Evolutionary conservation across 2,329 filamentous ascomycete genomes (phyloP), one percentile per base, ranked within the genome.

Genomic region (Pseudodiploospora longispora): DNA sequence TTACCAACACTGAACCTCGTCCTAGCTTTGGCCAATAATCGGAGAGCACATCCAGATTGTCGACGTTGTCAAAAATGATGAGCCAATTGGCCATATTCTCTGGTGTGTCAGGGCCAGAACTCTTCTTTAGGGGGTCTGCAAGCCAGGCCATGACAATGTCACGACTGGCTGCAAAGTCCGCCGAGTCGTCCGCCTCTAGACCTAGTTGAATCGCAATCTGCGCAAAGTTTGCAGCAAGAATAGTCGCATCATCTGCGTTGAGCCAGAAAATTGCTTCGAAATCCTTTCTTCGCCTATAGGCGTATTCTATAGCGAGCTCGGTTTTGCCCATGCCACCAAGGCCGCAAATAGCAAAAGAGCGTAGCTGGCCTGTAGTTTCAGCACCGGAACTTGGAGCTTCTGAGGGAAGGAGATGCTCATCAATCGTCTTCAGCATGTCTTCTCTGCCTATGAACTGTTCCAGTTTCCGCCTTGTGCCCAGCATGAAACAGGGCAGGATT

Each of bases 241-340:
- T 40, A 6, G 8, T 32, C 10, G 38, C 30, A 6, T 31, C 27
- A 4, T 40, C 38, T 12, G 38, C 38, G 10, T 40, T 40, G 6
- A 40, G 38, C 38, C 38, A 40, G 30, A 40, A 40, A 29, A 40
- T 33, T 8, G 38, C 38, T 4, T 40, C 38, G 30, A 40, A 40
- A 8, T 6, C 9, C 19, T 33, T 0, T 9, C 7, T 6, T 6
- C 38, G 38, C 2, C 29, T 31, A 32, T 29, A 33, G 2, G 38
- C 38, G 6, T 40, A 40, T 27, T 40, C 38, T 19, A 6, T 7
- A 6, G 30, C 38, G 29, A 40, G n/a, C 4, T 27, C 10, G 6
- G 38, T 40, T 32, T 40, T 40, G 5, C 38, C 38, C 29, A 40
- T 8, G 8, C 38, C 38, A 30, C 38, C 38, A 30, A 40, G 38